Evolutionary conservation across 305 asterid species (phyloP).

Genomic region (Caryopteris hybrid): DNA sequence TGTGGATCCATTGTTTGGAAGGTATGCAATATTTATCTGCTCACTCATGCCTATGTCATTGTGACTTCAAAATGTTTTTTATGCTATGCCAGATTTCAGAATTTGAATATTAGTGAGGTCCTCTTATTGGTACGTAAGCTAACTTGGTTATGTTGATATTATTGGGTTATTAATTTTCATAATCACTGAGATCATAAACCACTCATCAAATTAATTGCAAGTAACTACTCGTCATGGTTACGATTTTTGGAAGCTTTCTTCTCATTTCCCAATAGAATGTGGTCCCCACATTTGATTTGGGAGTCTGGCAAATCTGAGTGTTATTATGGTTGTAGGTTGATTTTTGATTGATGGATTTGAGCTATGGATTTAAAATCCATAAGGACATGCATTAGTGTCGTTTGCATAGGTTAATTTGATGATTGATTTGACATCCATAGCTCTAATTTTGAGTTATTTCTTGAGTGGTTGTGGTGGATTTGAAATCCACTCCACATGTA

Average conservation of each 20-base stretch:
- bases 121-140: not conserved
- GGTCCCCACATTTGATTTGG: not conserved
- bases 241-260: not conserved
- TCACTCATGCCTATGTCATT: not conserved
- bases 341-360: not conserved
- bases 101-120: not conserved
- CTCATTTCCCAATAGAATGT: not conserved
- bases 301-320: not conserved
- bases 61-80: not conserved
- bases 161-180: constrained; percentile 11
- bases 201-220: not conserved
- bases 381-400: no score
- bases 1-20: constrained; percentile 72
- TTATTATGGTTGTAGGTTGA: not conserved
- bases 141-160: constrained; percentile 3
- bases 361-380: not conserved
- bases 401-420: no score
- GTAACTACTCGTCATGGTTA: not conserved
- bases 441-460: no score
- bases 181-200: not conserved
- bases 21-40: constrained; percentile 36
- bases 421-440: no score
- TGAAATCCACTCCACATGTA: no score
- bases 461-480: no score
- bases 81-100: not conserved